phyloP scores from a whole-genome alignment of 108 stramenopile species.

The Skeletonema tropicum region DNA sequence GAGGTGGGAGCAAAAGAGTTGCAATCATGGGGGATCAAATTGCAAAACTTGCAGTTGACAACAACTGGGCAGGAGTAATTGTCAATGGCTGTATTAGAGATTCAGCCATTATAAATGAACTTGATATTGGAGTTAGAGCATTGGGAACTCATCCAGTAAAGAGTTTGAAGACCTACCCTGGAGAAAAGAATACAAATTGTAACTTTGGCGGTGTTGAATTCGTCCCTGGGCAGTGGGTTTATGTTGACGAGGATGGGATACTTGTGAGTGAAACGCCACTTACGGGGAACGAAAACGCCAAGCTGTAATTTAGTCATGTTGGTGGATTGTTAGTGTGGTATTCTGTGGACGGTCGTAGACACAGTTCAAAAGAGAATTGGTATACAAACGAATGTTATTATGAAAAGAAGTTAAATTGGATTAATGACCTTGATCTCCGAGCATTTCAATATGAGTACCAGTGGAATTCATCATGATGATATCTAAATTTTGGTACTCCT shows the following conservation, averaged over 20 bases:
- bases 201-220: conserved; percentile 63
- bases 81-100: conserved; percentile 80
- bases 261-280: conserved; percentile 35
- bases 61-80: conserved; percentile 67
- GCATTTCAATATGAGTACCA: conserved; percentile 72
- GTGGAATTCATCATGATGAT: conserved; percentile 76
- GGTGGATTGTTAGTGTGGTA: not conserved
- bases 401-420: not conserved
- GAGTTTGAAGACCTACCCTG: conserved; percentile 51
- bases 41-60: conserved; percentile 55
- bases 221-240: conserved; percentile 50
- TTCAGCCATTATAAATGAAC: conserved; percentile 59
- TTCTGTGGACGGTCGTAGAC: not conserved
- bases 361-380: not conserved
- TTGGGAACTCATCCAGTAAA: conserved; percentile 71
- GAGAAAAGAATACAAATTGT: conserved; percentile 40
- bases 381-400: not conserved
- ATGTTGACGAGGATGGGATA: conserved; percentile 60
- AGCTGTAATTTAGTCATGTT: not conserved
- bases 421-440: conserved; percentile 18
- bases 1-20: conserved; percentile 59
- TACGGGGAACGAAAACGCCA: not conserved
- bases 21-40: conserved; percentile 76
- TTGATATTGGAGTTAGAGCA: conserved; percentile 71
- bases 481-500: conserved; percentile 85